Evolutionary conservation across 2,329 filamentous ascomycete genomes (phyloP).

Genomic region (Tetracladium maxilliforme): DNA sequence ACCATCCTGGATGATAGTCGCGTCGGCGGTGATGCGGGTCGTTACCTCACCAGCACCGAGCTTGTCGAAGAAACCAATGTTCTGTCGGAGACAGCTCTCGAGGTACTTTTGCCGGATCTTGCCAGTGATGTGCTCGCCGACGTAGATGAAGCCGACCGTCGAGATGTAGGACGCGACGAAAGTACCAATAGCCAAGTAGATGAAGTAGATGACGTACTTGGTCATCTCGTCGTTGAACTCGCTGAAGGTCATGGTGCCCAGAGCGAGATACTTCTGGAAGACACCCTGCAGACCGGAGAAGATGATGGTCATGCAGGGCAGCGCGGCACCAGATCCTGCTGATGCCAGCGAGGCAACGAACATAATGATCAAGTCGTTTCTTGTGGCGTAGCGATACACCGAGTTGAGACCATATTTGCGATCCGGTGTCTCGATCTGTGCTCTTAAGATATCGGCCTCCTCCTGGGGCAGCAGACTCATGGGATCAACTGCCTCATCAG

Average conservation of each 20-base stretch:
- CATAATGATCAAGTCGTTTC: conserved; percentile 15
- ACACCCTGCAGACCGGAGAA: conserved; percentile 66
- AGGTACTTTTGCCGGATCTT: conserved; percentile 78
- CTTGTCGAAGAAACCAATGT: conserved; percentile 88
- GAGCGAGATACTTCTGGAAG: conserved; percentile 49
- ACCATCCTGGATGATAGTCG: conserved; percentile 84
- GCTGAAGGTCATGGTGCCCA: conserved; percentile 26
- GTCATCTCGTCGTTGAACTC: conserved; percentile 46
- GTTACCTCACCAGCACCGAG: conserved; percentile 87
- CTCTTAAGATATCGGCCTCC: conserved; percentile 48
- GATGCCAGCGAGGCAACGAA: conserved; percentile 48
- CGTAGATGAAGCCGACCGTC: conserved; percentile 83
- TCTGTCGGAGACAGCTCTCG: conserved; percentile 69
- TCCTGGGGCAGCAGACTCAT: conserved; percentile 43
- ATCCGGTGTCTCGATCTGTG: conserved; percentile 48
- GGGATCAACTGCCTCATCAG: conserved; percentile 28
- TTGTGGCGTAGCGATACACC: conserved; percentile 28
- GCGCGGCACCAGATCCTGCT: no score
- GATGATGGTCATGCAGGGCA: conserved; percentile 43
- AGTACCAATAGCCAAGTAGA: conserved; percentile 72
- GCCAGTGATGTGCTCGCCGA: conserved; percentile 62
- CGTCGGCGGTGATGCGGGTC: conserved; percentile 86
- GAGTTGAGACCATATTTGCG: conserved; percentile 45
- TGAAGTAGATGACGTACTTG: conserved; percentile 62
- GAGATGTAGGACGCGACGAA: conserved; percentile 66